Conservation (phyloP, 2,329 filamentous ascomycete genomes). For the Elsinoe ampelina region DNA sequence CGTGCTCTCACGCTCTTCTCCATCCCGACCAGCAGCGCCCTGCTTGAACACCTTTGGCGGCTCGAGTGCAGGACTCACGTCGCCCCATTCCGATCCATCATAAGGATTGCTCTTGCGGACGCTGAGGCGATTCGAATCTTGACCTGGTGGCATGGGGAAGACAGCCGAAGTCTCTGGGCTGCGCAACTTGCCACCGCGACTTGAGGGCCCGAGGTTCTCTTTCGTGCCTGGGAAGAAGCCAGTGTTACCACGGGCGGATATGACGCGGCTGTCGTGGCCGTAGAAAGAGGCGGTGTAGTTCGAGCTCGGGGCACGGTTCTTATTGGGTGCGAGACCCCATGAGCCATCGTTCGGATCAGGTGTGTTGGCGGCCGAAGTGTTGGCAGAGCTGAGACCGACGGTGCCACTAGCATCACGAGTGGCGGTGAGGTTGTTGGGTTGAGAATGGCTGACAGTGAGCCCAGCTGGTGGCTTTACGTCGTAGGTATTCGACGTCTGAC, state of each 20-base stretch:
- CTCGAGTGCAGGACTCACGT: constrained; percentile 4
- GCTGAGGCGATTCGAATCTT: too few species aligned
- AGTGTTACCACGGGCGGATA: constrained; percentile 42
- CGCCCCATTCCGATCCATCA: constrained; percentile 9
- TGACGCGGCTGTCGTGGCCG: constrained; percentile 21
- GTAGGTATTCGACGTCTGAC: constrained; percentile 1
- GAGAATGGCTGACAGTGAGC: background rate
- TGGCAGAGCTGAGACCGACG: constrained; percentile 11
- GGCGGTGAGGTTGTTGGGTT: constrained; percentile 34
- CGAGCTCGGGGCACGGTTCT: constrained; percentile 14
- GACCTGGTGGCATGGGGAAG: constrained; percentile 19
- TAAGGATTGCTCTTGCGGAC: background rate
- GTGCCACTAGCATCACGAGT: constrained; percentile 40
- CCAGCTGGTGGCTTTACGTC: constrained; percentile 8
- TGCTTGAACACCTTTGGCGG: constrained; percentile 16
- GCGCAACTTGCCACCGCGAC: background rate
- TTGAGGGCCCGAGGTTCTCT: constrained; percentile 21
- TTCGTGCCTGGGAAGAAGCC: constrained; percentile 34
- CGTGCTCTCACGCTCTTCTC: constrained; percentile 19
- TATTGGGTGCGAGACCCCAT: constrained; percentile 9
- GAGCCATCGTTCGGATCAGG: constrained; percentile 15
- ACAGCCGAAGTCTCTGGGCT: background rate
- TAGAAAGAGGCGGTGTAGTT: constrained; percentile 13
- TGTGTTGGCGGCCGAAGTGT: constrained; percentile 35
- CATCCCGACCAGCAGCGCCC: constrained; percentile 12